These are phyloP conservation scores for Ceratocystis alfenasii DNA, from an alignment of 2,329 filamentous ascomycete species.

Conservation along the genomic window DNA sequence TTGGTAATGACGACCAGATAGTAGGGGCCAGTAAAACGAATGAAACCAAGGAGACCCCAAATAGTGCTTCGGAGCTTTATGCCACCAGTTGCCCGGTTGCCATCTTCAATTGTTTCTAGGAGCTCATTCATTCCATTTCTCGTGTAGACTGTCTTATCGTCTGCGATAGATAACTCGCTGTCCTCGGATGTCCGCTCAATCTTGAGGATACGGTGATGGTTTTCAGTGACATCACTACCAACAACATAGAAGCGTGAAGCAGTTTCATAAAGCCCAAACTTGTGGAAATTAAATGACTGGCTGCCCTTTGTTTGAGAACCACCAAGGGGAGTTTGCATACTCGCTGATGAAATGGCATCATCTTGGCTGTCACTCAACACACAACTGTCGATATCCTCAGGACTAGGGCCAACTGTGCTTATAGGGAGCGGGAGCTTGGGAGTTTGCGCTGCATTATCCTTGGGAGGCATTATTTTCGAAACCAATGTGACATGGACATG, in stretches of 20 bases:
- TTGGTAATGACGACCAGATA: slow-evolving; percentile 98
- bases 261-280: slow-evolving; percentile 95
- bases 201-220: slow-evolving; percentile 80
- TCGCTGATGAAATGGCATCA: background rate
- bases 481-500: too few species aligned
- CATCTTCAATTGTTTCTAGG: slow-evolving; percentile 88
- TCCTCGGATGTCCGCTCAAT: slow-evolving; percentile 79
- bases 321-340: background rate
- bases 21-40: slow-evolving; percentile 87
- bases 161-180: slow-evolving; percentile 66
- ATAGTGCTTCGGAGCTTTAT: slow-evolving; percentile 80
- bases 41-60: slow-evolving; percentile 91
- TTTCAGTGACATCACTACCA: slow-evolving; percentile 80
- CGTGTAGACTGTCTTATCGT: slow-evolving; percentile 91
- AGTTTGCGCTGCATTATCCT: too few species aligned
- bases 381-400: too few species aligned
- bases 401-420: too few species aligned
- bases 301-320: background rate
- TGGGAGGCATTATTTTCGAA: too few species aligned
- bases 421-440: too few species aligned
- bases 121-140: slow-evolving; percentile 86
- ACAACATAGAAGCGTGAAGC: slow-evolving; percentile 88
- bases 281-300: slow-evolving; percentile 50
- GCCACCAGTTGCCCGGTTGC: slow-evolving; percentile 81
- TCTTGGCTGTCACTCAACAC: background rate